These are phyloP conservation scores for Ramalina peruviana DNA, from an alignment of 495 filamentous ascomycete species.

Conservation along the genomic window DNA sequence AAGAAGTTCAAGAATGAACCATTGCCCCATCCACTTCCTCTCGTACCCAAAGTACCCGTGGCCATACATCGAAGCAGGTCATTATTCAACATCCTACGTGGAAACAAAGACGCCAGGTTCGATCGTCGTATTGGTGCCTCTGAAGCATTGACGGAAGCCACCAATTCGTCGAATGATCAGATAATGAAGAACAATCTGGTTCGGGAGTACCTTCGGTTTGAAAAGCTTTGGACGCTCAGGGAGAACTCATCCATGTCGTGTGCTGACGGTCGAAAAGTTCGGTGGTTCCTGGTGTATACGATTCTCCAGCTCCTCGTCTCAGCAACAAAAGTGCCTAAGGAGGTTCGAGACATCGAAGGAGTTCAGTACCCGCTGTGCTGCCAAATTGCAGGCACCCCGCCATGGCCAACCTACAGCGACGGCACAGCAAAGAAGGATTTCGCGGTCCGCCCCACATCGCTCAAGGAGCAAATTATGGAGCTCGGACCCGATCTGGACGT, in stretches of 20 bases:
- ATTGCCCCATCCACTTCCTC: conserved; percentile 42
- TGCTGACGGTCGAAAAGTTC: conserved; percentile 43
- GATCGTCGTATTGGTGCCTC: conserved; percentile 19
- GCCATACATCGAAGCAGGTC: not conserved
- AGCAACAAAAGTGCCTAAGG: conserved; percentile 48
- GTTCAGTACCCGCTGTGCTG: conserved; percentile 39
- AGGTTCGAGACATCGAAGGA: conserved; percentile 40
- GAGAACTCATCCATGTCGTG: conserved; percentile 34
- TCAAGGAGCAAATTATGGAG: conserved; percentile 2
- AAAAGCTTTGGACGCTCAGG: conserved; percentile 23
- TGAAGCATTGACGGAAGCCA: conserved; percentile 24
- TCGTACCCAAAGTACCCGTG: conserved; percentile 33
- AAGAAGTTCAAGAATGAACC: conserved; percentile 34
- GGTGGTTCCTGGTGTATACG: conserved; percentile 64
- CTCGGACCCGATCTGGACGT: conserved; percentile 4
- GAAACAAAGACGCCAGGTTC: conserved; percentile 16
- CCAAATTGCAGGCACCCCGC: conserved; percentile 17
- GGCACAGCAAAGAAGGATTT: too few species aligned
- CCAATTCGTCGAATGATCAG: conserved; percentile 22
- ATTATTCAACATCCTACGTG: conserved; percentile 15
- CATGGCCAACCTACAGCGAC: conserved; percentile 10
- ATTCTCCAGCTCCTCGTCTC: conserved; percentile 59
- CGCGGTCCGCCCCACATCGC: not conserved
- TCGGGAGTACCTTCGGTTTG: conserved; percentile 30
- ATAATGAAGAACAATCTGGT: conserved; percentile 25